Base-by-base conservation (phyloP, 306 rosid species). In the Myrica gale region DNA sequence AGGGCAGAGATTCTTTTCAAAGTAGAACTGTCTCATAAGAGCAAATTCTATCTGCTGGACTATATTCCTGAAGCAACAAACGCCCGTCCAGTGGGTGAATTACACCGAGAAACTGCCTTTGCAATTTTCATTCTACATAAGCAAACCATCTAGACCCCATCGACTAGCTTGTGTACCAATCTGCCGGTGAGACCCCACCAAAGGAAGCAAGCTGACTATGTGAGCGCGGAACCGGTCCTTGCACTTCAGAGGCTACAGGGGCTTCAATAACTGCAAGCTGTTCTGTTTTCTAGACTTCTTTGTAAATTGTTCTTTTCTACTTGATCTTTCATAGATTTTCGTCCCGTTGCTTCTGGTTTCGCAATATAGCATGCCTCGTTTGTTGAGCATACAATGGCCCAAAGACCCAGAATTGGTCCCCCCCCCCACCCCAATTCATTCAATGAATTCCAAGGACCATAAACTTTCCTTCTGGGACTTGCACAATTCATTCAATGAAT, bases 401-500 rank as follows among this genome's bases (percentile, higher is more conserved):
- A 66, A 66, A 42, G 15, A 16, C 50, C 23, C 50, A 41, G 46
- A 66, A 16, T 42, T 66, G 50, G 70, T 66, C 70, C 50, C 45
- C 26, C 32, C 70, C 26, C 42, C 70, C 50, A 20, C 26, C 32
- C 70, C 26, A 66, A 41, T 42, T 41, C 70, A 66, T 66, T 66
- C 3, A 66, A 66, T 66, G 70, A 15, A 66, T 66, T 66, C 26
- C 7, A 17, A n/a, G 4, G 7, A 43, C 7, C 70, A n/a, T 42
- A n/a, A n/a, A n/a, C n/a, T n/a, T n/a, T n/a, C n/a, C n/a, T n/a
- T n/a, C n/a, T n/a, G n/a, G n/a, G n/a, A n/a, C n/a, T n/a, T n/a
- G n/a, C n/a, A n/a, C 26, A 66, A 41, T 42, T 41, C 70, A 66
- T 66, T 66, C 3, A 66, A 66, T 66, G 70, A 15, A 66, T 66